Evolutionary conservation across 1,284 basidiomycete species (phyloP).

Genomic region (Neonothopanus nambi): DNA sequence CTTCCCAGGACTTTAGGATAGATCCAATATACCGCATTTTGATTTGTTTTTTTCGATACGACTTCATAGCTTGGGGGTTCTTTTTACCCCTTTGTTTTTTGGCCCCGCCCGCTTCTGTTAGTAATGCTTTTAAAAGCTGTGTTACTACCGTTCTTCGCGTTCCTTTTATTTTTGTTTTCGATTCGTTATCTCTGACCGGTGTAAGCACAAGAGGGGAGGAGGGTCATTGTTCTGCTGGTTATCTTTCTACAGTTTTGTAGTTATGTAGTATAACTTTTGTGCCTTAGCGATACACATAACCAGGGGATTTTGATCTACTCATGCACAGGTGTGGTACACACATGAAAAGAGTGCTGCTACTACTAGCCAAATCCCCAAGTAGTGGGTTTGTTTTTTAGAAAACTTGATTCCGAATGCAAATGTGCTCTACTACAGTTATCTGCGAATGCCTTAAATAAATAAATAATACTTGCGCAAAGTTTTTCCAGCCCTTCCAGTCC

Average conservation of each 20-base stretch:
- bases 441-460: no score
- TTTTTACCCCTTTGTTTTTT: background rate
- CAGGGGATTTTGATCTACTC: no score
- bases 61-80: background rate
- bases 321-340: background rate
- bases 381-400: no score
- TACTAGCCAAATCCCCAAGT: no score
- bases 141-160: background rate
- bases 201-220: conserved; percentile 7
- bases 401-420: no score
- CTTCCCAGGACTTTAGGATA: conserved; percentile 9
- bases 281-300: background rate
- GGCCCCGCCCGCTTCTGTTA: background rate
- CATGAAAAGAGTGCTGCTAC: background rate
- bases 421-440: no score
- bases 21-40: conserved; percentile 13
- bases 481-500: background rate
- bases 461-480: no score
- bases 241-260: no score
- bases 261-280: background rate
- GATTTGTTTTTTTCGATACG: conserved; percentile 5
- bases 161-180: background rate
- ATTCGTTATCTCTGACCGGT: background rate
- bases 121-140: background rate
- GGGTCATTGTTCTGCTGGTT: background rate